Evolutionary conservation across 768 basidiomycete genomes (phyloP).

Genomic region (Phallus indusiatus): DNA sequence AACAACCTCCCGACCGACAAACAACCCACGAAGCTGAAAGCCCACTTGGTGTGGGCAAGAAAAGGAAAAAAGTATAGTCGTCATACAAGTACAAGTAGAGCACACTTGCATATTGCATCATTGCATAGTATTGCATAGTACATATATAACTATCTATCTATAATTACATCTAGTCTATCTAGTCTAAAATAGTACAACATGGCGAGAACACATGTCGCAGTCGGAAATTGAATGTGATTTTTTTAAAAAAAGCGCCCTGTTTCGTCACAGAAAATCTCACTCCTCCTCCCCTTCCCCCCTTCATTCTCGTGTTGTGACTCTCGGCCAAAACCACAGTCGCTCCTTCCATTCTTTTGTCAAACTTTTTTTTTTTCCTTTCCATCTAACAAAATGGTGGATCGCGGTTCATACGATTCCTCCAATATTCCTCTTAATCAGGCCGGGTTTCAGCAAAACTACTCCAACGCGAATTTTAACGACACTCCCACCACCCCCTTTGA

Average conservation of each 20-base stretch:
- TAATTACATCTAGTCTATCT: background rate
- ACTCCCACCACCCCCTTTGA: too few relatives aligned
- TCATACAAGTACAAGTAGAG: background rate
- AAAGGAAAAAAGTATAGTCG: slow-evolving; percentile 3
- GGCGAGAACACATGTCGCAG: background rate
- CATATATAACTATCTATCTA: background rate
- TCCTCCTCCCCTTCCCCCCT: background rate
- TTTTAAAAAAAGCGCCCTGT: background rate
- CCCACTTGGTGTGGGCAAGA: slow-evolving; percentile 1
- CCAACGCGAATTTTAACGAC: background rate
- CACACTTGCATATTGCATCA: too few relatives aligned
- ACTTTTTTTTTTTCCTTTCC: background rate
- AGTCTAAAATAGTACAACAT: background rate
- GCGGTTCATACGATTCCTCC: slow-evolving; percentile 12
- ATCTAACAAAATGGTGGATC: background rate
- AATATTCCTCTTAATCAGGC: slow-evolving; percentile 13
- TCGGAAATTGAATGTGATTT: background rate
- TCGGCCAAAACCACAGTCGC: background rate
- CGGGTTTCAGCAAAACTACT: slow-evolving; percentile 6
- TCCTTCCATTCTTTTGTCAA: background rate
- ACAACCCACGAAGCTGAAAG: background rate
- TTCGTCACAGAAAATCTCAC: background rate
- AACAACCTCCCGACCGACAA: background rate
- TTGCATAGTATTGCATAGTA: too few relatives aligned
- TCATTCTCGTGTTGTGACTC: background rate